Evolutionary conservation across 495 filamentous ascomycete species (phyloP), one percentile per base, ranked within the genome.

Genomic region (Staphylotrichum longicolle): DNA sequence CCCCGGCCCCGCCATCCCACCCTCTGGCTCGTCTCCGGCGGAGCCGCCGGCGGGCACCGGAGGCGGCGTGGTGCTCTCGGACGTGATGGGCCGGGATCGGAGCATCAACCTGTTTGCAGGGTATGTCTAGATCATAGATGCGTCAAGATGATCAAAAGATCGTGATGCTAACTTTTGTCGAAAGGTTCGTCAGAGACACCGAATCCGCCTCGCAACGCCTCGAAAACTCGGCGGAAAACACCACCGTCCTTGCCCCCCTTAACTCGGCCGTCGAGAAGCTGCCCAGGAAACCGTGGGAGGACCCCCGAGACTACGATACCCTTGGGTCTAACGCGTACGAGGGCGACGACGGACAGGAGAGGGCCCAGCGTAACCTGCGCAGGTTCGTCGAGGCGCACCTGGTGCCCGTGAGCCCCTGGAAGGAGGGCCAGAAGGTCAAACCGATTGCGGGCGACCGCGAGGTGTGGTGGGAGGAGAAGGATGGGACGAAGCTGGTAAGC

Each of bases 201-300:
- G 86, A 87, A 44, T 76, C 80, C 40, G 82, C 96, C 44, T 80
- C 85, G 11, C 78, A 79, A 15, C 91, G 90, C 2, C 80, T 98
- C 7, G 85, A 90, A 62, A 84, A 91, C 71, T 72, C 76, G 2
- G 68, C 78, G 0, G 72, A 81, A 57, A 96, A 96, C 69, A 88
- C 91, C 10, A 98, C 95, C 1, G 89, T 98, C 33, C 82, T 98
- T 0, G 94, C 94, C 2, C 95, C 94, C 1, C 73, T 87, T 6
- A 98, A 98, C 73, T 85, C 83, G 44, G 91, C 85, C 1, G 84
- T 98, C 63, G 87, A 87, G 64, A 82, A 74, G 2, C 79, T 98
- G 44, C 91, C 92, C 0, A 80, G 90, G 59, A 98, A 98, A 69
- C 94, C 94, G 3, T 98, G 94, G 94, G 93, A 98, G 66, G 86